A percentile compares a stretch with the other conserved stretches of the same genome.
phyloP scores from a whole-genome alignment of 1,284 basidiomycete genomes.

The Phlebopus sp. region DNA sequence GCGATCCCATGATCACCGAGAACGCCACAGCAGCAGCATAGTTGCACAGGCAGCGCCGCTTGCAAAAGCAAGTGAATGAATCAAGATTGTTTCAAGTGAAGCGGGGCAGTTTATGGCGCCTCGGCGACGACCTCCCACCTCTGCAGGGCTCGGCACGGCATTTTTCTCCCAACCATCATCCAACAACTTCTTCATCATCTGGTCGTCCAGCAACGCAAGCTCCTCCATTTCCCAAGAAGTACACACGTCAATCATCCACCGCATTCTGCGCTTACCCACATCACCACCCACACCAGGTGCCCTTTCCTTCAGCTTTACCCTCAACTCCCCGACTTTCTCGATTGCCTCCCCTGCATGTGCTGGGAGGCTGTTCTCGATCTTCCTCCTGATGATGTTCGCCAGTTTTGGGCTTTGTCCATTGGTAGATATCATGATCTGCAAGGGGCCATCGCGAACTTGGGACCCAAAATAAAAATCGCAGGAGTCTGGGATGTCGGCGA shows the following conservation, averaged over 20 bases:
- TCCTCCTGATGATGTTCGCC: constrained; percentile 78
- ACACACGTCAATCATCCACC: constrained; percentile 93
- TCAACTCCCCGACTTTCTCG: constrained; percentile 72
- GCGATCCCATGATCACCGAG: constrained; percentile 15
- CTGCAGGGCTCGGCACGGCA: constrained; percentile 46
- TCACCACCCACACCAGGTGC: constrained; percentile 78
- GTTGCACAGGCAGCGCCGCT: constrained; percentile 18
- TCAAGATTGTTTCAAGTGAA: constrained; percentile 11
- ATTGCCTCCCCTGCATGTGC: constrained; percentile 78
- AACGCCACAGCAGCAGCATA: constrained; percentile 16
- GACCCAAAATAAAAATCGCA: constrained; percentile 99
- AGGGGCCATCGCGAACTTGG: constrained; percentile 84
- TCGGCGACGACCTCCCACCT: constrained; percentile 34
- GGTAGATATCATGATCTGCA: constrained; percentile 96
- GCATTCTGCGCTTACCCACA: constrained; percentile 78
- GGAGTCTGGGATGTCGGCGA: constrained; percentile 91
- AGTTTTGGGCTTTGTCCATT: constrained; percentile 92
- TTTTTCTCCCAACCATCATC: constrained; percentile 71
- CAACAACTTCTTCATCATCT: constrained; percentile 55
- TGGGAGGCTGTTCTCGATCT: constrained; percentile 70
- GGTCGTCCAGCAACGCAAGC: constrained; percentile 63
- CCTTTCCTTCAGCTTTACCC: constrained; percentile 64
- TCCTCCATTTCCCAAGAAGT: constrained; percentile 83
- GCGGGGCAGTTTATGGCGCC: background rate
- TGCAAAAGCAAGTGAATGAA: constrained; percentile 23